Evolutionary conservation across 2,329 filamentous ascomycete genomes (phyloP).

Genomic region (Biscogniauxia marginata): DNA sequence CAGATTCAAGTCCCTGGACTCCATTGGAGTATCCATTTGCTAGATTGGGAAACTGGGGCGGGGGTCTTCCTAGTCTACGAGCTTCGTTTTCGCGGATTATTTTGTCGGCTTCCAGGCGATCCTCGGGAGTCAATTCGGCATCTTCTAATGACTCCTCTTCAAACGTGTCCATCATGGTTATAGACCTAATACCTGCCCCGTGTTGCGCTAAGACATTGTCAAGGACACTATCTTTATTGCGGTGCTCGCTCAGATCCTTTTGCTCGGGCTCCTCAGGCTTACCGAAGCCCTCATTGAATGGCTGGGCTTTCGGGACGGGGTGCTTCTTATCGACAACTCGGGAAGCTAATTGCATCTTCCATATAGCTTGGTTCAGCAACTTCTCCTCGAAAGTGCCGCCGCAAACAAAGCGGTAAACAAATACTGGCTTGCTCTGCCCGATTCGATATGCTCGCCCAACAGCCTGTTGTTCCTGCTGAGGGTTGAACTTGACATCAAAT

Average conservation of each 20-base stretch:
- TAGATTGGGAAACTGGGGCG: background rate
- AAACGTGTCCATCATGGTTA: conserved; percentile 71
- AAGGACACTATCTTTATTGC: conserved; percentile 64
- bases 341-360: conserved; percentile 77
- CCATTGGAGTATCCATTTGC: background rate
- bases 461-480: conserved; percentile 79
- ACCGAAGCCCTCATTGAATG: conserved; percentile 57
- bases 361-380: conserved; percentile 71
- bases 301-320: conserved; percentile 63
- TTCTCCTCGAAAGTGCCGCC: conserved; percentile 78
- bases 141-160: conserved; percentile 65
- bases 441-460: conserved; percentile 84
- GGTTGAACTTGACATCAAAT: conserved; percentile 81
- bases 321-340: conserved; percentile 84
- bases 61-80: conserved; percentile 16
- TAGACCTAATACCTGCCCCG: conserved; percentile 46
- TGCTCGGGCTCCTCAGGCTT: conserved; percentile 52
- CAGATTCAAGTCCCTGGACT: background rate
- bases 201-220: conserved; percentile 43
- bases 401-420: conserved; percentile 77
- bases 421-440: conserved; percentile 77
- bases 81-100: conserved; percentile 29
- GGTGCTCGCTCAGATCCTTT: conserved; percentile 50
- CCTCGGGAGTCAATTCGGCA: conserved; percentile 55
- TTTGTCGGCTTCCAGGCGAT: conserved; percentile 53